phyloP scores from a whole-genome alignment of 345 rosid species.

The Pistacia vera region DNA sequence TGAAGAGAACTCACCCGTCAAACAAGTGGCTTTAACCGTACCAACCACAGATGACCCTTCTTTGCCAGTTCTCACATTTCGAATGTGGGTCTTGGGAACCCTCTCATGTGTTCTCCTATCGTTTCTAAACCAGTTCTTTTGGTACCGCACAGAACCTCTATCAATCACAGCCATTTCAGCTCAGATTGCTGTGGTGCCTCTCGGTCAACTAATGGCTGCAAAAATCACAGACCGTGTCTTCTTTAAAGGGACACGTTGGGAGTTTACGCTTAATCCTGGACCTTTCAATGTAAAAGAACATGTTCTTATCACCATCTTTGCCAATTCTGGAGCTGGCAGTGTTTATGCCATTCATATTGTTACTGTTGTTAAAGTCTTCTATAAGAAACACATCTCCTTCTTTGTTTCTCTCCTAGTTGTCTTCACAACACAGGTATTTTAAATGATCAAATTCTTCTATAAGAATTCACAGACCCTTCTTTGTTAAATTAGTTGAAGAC shows the following conservation, averaged over 20 bases:
- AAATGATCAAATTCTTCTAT: too few species aligned
- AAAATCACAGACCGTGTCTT: slow-evolving; percentile 66
- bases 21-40: slow-evolving; percentile 92
- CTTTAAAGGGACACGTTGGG: slow-evolving; percentile 67
- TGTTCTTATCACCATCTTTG: slow-evolving; percentile 90
- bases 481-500: too few species aligned
- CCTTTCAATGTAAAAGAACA: slow-evolving; percentile 98
- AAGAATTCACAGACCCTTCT: too few species aligned
- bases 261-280: slow-evolving; percentile 89
- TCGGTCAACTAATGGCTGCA: slow-evolving; percentile 90
- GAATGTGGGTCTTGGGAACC: slow-evolving; percentile 93
- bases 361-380: slow-evolving; percentile 87
- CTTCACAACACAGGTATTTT: slow-evolving; percentile 73
- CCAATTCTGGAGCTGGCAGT: slow-evolving; percentile 95
- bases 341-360: slow-evolving; percentile 88
- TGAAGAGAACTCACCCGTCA: slow-evolving; percentile 78
- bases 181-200: slow-evolving; percentile 92
- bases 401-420: slow-evolving; percentile 82
- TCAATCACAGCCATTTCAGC: slow-evolving; percentile 95
- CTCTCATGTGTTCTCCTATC: slow-evolving; percentile 74
- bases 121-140: slow-evolving; percentile 92
- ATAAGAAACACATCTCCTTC: slow-evolving; percentile 76
- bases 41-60: slow-evolving; percentile 83
- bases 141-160: slow-evolving; percentile 94
- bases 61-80: slow-evolving; percentile 84